Evolutionary conservation across 805 yeast species (phyloP), one percentile per base, ranked within the genome.

Genomic region (Wickerhamomyces queroliae): DNA sequence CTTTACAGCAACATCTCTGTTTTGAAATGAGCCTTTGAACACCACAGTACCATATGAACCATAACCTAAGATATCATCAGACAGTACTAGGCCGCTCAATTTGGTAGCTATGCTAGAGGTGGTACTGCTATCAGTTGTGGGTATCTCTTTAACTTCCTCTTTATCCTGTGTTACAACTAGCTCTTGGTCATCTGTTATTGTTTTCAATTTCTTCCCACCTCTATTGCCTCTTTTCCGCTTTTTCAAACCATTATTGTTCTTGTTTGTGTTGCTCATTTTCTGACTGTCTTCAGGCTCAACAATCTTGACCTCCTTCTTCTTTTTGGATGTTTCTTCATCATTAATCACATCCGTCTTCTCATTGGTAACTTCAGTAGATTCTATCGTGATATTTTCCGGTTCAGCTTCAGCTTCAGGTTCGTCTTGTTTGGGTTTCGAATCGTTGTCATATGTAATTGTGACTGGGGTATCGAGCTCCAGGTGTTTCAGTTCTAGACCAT

Each of bases 1-100:
- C 59, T 93, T 93, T 7, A 93, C 95, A 0, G 99, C 99, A 6
- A 93, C 99, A 1, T 95, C 96, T 41, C 99, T 72, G 49, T 79
- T 82, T 55, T 91, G 96, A 63, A 90, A 93, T 5, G 77, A 74
- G 1, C 99, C 99, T 55, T 82, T 78, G 56, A 79, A 88, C 1
- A 93, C 99, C 22, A 91, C 88, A 0, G 99, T 93, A 21, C 99
- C 99, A 50, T 90, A 96, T 1, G 96, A 87, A 1, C 99, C 99
- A 58, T 87, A 88, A 1, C 99, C 99, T 37, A 93, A 63, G n/a
- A 89, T 73, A 22, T 72, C 76, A 45, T 83, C 83, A 0, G 95
- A 76, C 3, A 91, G 74, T 0, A 70, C 65, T 45, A 87, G 60
- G 41, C 74, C 78, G 38, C 70, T 76, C 37, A 72, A 65, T 28